A percentile compares a stretch with the other conserved stretches of the same genome.
Conservation (phyloP, 768 basidiomycete genomes). For the Erythrobasidium yunnanense region DNA sequence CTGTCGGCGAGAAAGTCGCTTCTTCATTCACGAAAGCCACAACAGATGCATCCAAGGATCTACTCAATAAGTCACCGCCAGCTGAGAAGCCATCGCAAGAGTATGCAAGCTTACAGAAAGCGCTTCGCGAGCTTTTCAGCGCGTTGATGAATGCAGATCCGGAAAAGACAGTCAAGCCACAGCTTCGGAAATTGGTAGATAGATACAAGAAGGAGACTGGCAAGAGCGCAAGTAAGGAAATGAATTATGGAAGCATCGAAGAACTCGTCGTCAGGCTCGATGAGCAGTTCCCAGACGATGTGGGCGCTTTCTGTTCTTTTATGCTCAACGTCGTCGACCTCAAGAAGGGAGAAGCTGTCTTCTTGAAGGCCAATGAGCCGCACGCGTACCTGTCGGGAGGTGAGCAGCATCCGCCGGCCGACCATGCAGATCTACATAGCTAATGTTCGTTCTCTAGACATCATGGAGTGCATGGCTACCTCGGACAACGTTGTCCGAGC, state of each 20-base stretch:
- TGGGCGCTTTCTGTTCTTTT: constrained; percentile 86
- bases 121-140: constrained; percentile 64
- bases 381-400: constrained; percentile 93
- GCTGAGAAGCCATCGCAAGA: constrained; percentile 38
- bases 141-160: constrained; percentile 72
- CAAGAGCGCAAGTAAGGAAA: constrained; percentile 49
- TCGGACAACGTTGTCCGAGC: constrained; percentile 98
- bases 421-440: no score
- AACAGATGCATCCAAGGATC: constrained; percentile 42
- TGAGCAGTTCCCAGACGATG: constrained; percentile 74
- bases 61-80: constrained; percentile 19
- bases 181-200: constrained; percentile 52
- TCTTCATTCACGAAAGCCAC: constrained; percentile 50
- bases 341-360: constrained; percentile 76
- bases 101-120: constrained; percentile 50
- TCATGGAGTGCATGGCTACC: constrained; percentile 98
- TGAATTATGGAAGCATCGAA: constrained; percentile 33
- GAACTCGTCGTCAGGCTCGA: constrained; percentile 51
- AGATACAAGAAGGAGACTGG: constrained; percentile 51
- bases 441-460: constrained; percentile 67
- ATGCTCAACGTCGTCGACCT: constrained; percentile 75
- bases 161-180: constrained; percentile 45
- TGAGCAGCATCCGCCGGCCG: no score
- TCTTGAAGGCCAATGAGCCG: constrained; percentile 88
- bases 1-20: constrained; percentile 49